A percentile compares a stretch with the other conserved stretches of the same genome.
These are phyloP conservation scores for Populus hybrid DNA, from an alignment of 441 rosid species.

Conservation along the genomic window DNA sequence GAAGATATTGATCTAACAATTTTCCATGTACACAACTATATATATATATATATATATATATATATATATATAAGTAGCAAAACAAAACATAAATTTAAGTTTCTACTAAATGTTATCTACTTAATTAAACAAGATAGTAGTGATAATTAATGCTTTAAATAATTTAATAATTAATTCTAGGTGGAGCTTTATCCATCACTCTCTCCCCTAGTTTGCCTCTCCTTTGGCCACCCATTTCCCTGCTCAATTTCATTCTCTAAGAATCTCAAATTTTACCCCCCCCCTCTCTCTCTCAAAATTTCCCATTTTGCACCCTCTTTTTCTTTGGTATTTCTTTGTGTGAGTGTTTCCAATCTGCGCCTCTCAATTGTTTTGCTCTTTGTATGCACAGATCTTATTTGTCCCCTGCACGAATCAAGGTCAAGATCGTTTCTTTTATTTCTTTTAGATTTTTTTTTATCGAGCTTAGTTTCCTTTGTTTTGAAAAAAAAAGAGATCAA, in stretches of 20 bases:
- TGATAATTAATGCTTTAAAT: background rate
- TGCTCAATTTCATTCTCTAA: constrained; percentile 7
- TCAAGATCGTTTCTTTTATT: constrained; percentile 28
- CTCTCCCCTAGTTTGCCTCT: constrained; percentile 46
- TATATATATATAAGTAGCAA: too few species aligned
- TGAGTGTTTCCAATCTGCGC: constrained; percentile 15
- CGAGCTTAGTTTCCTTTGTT: constrained; percentile 17
- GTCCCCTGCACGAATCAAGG: constrained; percentile 44
- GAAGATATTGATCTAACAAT: too few species aligned
- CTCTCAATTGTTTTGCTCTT: constrained; percentile 42
- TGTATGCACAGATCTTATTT: constrained; percentile 45
- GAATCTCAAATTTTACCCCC: background rate
- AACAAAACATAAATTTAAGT: background rate
- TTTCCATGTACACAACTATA: too few species aligned
- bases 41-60: too few species aligned
- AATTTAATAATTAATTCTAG: background rate
- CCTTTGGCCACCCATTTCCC: constrained; percentile 33
- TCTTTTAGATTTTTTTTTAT: background rate
- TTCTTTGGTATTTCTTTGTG: background rate
- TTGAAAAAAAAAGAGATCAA: background rate
- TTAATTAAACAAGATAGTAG: background rate
- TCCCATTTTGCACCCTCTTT: background rate
- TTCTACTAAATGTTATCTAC: background rate
- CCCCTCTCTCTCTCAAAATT: constrained; percentile 4
- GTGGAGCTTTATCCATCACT: constrained; percentile 33